Evolutionary conservation across 768 basidiomycete species (phyloP).

Genomic region (Pleurotus eryngii): DNA sequence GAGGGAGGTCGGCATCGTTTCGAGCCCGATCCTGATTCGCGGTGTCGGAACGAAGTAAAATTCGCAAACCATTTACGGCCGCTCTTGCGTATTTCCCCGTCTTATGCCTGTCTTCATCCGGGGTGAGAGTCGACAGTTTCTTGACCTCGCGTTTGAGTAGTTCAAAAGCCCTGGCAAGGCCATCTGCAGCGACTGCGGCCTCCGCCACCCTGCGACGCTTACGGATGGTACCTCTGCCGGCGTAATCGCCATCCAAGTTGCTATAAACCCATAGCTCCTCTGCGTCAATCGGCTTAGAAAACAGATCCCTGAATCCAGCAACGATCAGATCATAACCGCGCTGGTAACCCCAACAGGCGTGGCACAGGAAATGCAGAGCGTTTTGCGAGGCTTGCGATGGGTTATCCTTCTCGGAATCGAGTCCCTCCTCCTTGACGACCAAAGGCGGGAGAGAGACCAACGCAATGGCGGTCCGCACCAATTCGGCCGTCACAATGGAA

Average conservation of each 20-base stretch:
- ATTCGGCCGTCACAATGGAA: conserved; percentile 10
- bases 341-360: conserved; percentile 14
- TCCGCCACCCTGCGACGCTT: conserved; percentile 11
- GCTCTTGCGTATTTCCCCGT: conserved; percentile 1
- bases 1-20: conserved; percentile 9
- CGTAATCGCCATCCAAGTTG: conserved; percentile 9
- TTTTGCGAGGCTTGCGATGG: conserved; percentile 1
- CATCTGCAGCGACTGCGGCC: conserved; percentile 19
- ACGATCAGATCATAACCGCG: conserved; percentile 14
- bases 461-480: conserved; percentile 8
- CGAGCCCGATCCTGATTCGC: conserved; percentile 11
- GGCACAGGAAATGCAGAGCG: conserved; percentile 15
- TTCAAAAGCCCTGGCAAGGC: conserved; percentile 6
- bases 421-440: background rate
- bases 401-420: background rate
- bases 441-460: conserved; percentile 5
- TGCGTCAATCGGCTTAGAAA: background rate
- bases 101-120: background rate
- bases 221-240: background rate
- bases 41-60: conserved; percentile 12
- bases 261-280: conserved; percentile 16
- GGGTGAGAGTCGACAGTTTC: background rate
- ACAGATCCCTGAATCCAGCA: conserved; percentile 9
- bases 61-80: conserved; percentile 13
- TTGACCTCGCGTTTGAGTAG: conserved; percentile 8